Conservation (phyloP, 768 basidiomycete genomes). For the Pleurotus salmoneostramineus region DNA sequence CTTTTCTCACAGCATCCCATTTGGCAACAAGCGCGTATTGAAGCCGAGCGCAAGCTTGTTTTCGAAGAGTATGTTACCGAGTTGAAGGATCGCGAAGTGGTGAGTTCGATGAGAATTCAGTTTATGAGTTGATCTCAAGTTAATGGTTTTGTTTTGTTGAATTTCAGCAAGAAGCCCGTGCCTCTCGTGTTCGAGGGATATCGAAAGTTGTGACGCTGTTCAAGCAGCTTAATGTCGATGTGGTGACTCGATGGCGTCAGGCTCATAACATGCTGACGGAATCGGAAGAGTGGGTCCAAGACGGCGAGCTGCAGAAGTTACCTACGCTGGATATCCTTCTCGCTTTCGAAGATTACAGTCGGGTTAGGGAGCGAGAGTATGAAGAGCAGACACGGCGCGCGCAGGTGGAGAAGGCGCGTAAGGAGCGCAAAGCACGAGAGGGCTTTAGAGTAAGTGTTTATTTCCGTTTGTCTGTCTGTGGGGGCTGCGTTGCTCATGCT, state of each 20-base stretch:
- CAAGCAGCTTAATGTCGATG: slow-evolving; percentile 85
- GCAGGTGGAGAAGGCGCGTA: slow-evolving; percentile 80
- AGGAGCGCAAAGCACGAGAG: slow-evolving; percentile 87
- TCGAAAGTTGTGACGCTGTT: slow-evolving; percentile 81
- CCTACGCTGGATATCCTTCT: slow-evolving; percentile 90
- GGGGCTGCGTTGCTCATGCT: not conserved
- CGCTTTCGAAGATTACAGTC: slow-evolving; percentile 92
- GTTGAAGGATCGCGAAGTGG: slow-evolving; percentile 86
- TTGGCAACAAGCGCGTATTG: slow-evolving; percentile 85
- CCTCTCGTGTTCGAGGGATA: slow-evolving; percentile 74
- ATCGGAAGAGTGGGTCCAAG: slow-evolving; percentile 75
- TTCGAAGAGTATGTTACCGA: slow-evolving; percentile 92
- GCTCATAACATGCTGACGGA: slow-evolving; percentile 75
- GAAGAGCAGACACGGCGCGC: slow-evolving; percentile 80
- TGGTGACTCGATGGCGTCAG: slow-evolving; percentile 89
- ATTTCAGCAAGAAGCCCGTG: slow-evolving; percentile 71
- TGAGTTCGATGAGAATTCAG: too few species aligned
- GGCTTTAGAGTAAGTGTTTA: slow-evolving; percentile 69
- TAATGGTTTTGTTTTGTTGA: not conserved
- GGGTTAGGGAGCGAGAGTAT: slow-evolving; percentile 85
- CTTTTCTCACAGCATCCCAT: slow-evolving; percentile 84
- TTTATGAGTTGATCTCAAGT: slow-evolving; percentile 1
- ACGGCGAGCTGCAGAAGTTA: slow-evolving; percentile 73
- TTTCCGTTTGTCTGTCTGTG: not conserved
- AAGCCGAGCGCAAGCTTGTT: slow-evolving; percentile 80